These are phyloP conservation scores for Kazachstania viticola DNA, from an alignment of 805 yeast species.

Conservation along the genomic window DNA sequence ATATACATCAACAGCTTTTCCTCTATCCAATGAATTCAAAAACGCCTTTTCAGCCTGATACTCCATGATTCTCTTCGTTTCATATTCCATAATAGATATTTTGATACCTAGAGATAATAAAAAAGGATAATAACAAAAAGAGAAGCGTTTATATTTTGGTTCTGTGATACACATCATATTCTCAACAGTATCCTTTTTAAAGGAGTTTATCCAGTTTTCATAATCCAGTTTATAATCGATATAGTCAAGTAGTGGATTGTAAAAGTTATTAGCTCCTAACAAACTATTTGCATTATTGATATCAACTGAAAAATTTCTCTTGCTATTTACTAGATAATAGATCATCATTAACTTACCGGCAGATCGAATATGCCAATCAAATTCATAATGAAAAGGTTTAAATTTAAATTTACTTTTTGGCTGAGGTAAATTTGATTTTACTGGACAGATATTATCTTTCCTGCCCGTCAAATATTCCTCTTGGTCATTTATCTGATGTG, in stretches of 20 bases:
- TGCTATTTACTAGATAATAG: conserved; percentile 41
- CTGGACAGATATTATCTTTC: too few relatives aligned
- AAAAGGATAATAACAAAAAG: conserved; percentile 78
- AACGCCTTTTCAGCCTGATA: conserved; percentile 84
- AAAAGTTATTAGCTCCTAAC: conserved; percentile 32
- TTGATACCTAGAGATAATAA: conserved; percentile 73
- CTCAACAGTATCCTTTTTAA: too few relatives aligned
- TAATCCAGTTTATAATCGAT: conserved; percentile 70
- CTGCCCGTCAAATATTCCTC: too few relatives aligned
- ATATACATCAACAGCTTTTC: conserved; percentile 52
- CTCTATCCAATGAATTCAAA: conserved; percentile 54
- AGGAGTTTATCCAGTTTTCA: conserved; percentile 65
- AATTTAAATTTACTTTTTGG: too few relatives aligned
- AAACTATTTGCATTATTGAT: conserved; percentile 16
- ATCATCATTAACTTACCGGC: conserved; percentile 50
- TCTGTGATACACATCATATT: too few relatives aligned
- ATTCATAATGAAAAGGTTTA: conserved; percentile 41
- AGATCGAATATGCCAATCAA: conserved; percentile 70
- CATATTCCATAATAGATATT: conserved; percentile 69
- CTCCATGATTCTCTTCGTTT: conserved; percentile 72
- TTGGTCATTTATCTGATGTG: too few relatives aligned
- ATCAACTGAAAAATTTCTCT: conserved; percentile 2
- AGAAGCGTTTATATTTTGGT: conserved; percentile 13
- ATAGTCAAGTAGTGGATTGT: conserved; percentile 73
- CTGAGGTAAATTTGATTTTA: too few relatives aligned